Evolutionary conservation across 768 basidiomycete species (phyloP), one percentile per base, ranked within the genome.

Genomic region (Rhizopogon roseolus): DNA sequence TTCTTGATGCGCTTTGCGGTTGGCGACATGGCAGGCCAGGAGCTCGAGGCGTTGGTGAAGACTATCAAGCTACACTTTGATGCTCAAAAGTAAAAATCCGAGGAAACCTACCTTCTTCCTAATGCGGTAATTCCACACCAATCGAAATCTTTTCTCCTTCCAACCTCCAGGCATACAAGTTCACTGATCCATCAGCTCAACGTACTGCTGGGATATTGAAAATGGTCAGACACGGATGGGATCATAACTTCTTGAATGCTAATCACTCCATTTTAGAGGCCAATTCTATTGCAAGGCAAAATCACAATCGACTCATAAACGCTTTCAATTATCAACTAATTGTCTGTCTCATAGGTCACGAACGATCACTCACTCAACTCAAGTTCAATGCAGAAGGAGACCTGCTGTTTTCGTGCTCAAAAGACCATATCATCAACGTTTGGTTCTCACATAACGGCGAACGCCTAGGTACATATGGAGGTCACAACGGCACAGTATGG

Each of bases 401-500:
- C 72, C 79, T 99, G 16, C 78, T 99, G 49, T 97, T 99, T 72
- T 87, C 93, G 17, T 91, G 88, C 66, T 93, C 92, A 62, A 99
- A 99, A 80, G 96, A 99, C 69, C 81, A 88, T 63, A 70, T 91
- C 62, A 90, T 98, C 69, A 98, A 97, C 67, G 93, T 93, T 48
- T 98, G 96, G 95, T 97, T 81, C 70, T 87, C 94, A 11, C 92
- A 96, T 64, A 99, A 99, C 63, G 97, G 97, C 49, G 97, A 98
- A 76, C 80, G 97, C 54, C 72, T 99, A 62, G 97, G 97, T 36
- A 99, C 97, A 54, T 98, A 97, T 66, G 85, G 91, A 43, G 97
- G 94, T 39, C 86, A 97, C 71, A 99, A 98, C 64, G 97, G 97
- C 53, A 80, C 90, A 0, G 90, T 99, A 27, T 98, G 97, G 97